Evolutionary conservation across 2,329 filamentous ascomycete genomes (phyloP).

Genomic region (Stagonosporopsis cucurbitacearum): DNA sequence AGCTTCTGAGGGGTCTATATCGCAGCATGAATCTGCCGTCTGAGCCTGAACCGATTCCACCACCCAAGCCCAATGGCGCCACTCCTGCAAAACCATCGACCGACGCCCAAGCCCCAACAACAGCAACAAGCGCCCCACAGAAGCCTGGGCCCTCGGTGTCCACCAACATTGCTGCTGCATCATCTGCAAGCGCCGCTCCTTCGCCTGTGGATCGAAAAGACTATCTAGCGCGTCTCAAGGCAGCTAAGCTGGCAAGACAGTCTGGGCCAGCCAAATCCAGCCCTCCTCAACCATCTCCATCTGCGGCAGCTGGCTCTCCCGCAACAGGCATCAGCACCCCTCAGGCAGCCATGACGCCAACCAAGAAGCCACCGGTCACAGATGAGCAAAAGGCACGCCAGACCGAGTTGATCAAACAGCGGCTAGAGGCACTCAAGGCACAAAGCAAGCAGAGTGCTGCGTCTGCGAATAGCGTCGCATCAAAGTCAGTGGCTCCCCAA

Average conservation of each 20-base stretch:
- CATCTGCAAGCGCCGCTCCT: conserved; percentile 42
- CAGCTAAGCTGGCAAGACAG: conserved; percentile 68
- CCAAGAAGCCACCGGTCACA: conserved; percentile 26
- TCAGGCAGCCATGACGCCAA: conserved; percentile 23
- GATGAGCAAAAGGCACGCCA: conserved; percentile 63
- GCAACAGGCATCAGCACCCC: conserved; percentile 20
- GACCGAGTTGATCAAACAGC: conserved; percentile 78
- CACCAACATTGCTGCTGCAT: conserved; percentile 26
- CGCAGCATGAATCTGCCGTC: conserved; percentile 38
- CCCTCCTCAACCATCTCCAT: conserved; percentile 30
- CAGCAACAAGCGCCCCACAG: conserved; percentile 12
- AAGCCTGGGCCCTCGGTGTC: conserved; percentile 30
- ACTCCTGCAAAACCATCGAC: conserved; percentile 7
- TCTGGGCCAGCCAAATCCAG: conserved; percentile 28
- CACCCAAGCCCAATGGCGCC: conserved; percentile 24
- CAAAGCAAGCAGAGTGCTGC: conserved; percentile 23
- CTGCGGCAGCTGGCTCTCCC: conserved; percentile 18
- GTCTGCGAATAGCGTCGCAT: conserved; percentile 18
- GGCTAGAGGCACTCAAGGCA: conserved; percentile 69
- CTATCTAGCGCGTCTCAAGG: conserved; percentile 76
- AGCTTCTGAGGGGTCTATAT: conserved; percentile 38
- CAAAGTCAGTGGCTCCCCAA: conserved; percentile 1
- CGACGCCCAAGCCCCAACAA: conserved; percentile 4
- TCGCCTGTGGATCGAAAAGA: conserved; percentile 71
- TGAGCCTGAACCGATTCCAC: conserved; percentile 33